Evolutionary conservation across 1,284 basidiomycete genomes (phyloP), one percentile per base, ranked within the genome.

Genomic region (Moesziomyces sp.): DNA sequence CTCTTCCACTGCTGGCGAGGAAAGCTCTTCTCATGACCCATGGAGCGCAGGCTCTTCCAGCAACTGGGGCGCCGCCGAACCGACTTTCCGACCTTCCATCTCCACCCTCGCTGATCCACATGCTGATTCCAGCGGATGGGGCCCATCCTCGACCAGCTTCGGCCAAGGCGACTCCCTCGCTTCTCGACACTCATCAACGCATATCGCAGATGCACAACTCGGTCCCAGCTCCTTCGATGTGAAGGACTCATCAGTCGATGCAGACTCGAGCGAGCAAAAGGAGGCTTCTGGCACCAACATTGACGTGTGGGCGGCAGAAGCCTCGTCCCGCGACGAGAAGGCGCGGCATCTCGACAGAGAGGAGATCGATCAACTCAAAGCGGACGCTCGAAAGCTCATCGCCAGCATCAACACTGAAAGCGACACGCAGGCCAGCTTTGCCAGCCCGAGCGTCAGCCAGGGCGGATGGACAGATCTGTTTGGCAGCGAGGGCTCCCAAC

Each of bases 341-440:
- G 63, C 63, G 30, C 55, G 55, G 14, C 55, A 38, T 21, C 45
- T 72, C 18, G 63, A 65, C 21, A 48, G 69, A 42, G 70, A 73
- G 18, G 64, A 67, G 45, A 64, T 73, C 43, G 70, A 73, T 51
- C 55, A 28, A 23, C 60, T 73, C 49, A 73, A 73, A 35, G 38
- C 59, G 7, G 60, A 64, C 19, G 70, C 70, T 42, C 70, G 64
- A n/a, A 63, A 52, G 42, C 60, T 73, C 16, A 60, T 73, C 9
- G 42, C 23, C 5, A 58, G 52, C 51, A 48, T 73, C 48, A 56
- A 60, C 23, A 46, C 59, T 3, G 59, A 56, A 3, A 24, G 40
- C n/a, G 57, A 64, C 24, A 64, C 52, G 5, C 59, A 63, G 48
- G 52, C 60, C 7, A 55, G 57, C 46, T 73, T 73, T 40, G 64